phyloP scores from a whole-genome alignment of 2,329 filamentous ascomycete species.

The Ilyonectria mors-panacis region DNA sequence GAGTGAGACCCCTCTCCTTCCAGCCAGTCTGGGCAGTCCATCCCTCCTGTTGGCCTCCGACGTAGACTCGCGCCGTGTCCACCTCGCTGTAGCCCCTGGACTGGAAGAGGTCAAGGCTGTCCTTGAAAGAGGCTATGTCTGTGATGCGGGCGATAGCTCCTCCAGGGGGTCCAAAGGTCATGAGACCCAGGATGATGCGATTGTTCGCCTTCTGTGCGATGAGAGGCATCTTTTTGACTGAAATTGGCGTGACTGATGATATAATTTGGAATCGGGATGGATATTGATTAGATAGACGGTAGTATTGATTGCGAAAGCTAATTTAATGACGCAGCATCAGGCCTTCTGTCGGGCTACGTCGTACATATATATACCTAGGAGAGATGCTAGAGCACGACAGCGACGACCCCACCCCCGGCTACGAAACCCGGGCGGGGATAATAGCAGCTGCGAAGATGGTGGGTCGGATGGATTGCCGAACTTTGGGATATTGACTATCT shows the following conservation, averaged over 20 bases:
- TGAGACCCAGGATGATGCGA: constrained; percentile 85
- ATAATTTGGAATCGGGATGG: background rate
- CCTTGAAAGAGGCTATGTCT: constrained; percentile 75
- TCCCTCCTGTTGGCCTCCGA: constrained; percentile 81
- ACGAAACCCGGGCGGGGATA: constrained; percentile 20
- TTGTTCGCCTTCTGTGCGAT: constrained; percentile 65
- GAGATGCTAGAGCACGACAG: background rate
- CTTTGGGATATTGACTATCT: background rate
- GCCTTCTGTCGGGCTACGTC: background rate
- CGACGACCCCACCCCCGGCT: constrained; percentile 11
- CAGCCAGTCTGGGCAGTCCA: constrained; percentile 83
- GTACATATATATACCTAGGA: constrained; percentile 3
- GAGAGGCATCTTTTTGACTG: constrained; percentile 61
- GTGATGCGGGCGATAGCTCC: constrained; percentile 79
- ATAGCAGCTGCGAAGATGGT: background rate
- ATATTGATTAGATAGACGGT: no score
- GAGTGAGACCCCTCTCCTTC: constrained; percentile 82
- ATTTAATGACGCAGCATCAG: background rate
- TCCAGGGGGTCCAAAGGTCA: constrained; percentile 84
- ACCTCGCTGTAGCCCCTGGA: constrained; percentile 86
- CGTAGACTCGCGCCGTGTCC: constrained; percentile 85
- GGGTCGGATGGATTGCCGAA: constrained; percentile 9
- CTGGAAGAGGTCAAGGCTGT: constrained; percentile 82
- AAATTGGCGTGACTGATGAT: background rate
- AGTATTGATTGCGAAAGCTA: background rate